Conservation (phyloP, 345 rosid genomes). For the Angophora floribunda region DNA sequence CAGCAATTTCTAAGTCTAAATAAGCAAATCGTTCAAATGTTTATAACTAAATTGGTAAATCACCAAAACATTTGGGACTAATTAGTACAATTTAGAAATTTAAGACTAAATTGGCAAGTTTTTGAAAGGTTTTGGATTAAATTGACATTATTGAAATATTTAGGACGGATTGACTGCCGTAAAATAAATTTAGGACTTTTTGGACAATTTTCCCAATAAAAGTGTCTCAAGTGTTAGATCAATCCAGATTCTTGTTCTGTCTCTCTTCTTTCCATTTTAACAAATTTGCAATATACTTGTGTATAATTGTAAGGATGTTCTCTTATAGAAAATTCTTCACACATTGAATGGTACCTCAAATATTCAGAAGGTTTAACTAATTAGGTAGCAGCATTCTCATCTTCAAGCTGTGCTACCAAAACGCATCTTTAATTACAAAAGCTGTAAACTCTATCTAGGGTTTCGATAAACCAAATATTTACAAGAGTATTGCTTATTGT, state of each 20-base stretch:
- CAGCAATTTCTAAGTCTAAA: accelerated
- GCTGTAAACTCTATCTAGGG: not conserved
- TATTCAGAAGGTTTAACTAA: not conserved
- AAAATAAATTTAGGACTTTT: too few relatives aligned
- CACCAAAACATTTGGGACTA: too few relatives aligned
- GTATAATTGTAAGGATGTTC: not conserved
- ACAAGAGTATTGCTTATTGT: not conserved
- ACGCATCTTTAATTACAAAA: not conserved
- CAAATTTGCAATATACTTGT: not conserved
- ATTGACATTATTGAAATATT: too few relatives aligned
- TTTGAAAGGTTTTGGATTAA: too few relatives aligned
- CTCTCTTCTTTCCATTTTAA: not conserved
- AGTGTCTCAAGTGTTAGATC: not conserved
- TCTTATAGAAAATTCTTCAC: not conserved
- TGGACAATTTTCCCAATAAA: not conserved
- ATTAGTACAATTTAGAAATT: accelerated
- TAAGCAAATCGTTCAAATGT: not conserved
- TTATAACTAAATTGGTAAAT: too few relatives aligned
- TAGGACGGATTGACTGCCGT: not conserved
- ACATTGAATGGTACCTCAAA: not conserved
- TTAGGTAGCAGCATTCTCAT: not conserved
- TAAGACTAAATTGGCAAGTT: not conserved
- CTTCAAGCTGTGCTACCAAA: not conserved
- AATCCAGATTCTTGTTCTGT: not conserved
- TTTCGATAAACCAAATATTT: not conserved